phyloP scores from a whole-genome alignment of 2,329 filamentous ascomycete genomes.

The Exserohilum turcica region DNA sequence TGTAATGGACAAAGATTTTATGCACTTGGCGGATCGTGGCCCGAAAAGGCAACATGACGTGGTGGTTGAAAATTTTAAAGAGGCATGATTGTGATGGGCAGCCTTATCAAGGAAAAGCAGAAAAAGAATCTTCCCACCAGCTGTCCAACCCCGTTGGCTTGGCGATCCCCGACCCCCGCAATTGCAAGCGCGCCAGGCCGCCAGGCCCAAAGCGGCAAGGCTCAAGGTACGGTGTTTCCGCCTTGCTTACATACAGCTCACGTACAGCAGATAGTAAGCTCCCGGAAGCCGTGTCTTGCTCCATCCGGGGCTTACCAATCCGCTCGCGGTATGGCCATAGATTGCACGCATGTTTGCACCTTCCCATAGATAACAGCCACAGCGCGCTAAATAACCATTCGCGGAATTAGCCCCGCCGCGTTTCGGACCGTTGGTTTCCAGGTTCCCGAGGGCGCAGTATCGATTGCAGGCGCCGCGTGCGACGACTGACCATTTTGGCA shows the following conservation, averaged over 20 bases:
- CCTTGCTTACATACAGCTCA: slow-evolving; percentile 19
- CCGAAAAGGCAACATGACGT: background rate
- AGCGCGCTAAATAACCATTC: background rate
- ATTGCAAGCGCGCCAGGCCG: slow-evolving; percentile 3
- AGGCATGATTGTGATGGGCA: background rate
- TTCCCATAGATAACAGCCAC: no score
- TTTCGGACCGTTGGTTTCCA: no score
- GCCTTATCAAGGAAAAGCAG: background rate
- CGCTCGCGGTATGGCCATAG: background rate
- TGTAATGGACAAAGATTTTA: slow-evolving; percentile 9
- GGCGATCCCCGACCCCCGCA: slow-evolving; percentile 22
- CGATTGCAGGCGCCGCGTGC: no score
- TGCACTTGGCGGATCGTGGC: background rate
- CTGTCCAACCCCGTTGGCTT: background rate
- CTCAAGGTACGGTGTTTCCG: slow-evolving; percentile 15
- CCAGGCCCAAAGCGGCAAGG: slow-evolving; percentile 12
- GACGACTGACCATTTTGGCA: background rate
- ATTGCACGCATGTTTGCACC: background rate
- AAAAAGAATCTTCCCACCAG: slow-evolving; percentile 3
- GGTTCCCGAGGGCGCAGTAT: no score
- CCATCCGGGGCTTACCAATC: slow-evolving; percentile 9
- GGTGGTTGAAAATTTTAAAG: background rate
- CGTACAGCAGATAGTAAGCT: slow-evolving; percentile 15
- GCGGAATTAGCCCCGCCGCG: background rate
- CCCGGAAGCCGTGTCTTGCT: slow-evolving; percentile 8